Conservation (phyloP, 352 stramenopile genomes). For the Globisporangium okanoganense region DNA sequence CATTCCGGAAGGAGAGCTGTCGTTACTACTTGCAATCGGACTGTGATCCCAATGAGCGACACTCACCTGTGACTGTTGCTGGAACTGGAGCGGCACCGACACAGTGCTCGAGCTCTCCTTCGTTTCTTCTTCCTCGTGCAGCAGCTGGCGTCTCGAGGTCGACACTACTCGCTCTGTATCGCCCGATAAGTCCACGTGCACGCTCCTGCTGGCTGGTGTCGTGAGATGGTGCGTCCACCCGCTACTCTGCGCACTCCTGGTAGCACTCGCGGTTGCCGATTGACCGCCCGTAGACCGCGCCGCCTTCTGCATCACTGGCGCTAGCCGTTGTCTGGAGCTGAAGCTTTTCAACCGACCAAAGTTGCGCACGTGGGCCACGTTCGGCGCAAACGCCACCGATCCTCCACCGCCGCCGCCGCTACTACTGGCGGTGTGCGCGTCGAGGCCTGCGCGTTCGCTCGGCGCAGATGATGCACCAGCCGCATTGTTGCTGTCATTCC, state of each 20-base stretch:
- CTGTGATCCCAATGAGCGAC: neutral
- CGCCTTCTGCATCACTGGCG: neutral
- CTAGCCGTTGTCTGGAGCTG: constrained; percentile 9
- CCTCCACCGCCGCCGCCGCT: neutral
- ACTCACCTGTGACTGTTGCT: constrained; percentile 5
- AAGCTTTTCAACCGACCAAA: constrained; percentile 16
- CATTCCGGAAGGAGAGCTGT: constrained; percentile 3
- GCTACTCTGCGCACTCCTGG: neutral
- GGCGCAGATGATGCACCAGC: neutral
- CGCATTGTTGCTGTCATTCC: neutral
- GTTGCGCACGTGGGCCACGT: constrained; percentile 8
- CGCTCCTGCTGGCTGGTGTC: neutral
- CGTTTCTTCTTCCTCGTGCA: constrained; percentile 13
- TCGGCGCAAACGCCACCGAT: constrained; percentile 6
- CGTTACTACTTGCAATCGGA: constrained; percentile 8
- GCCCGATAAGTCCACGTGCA: neutral
- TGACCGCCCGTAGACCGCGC: neutral
- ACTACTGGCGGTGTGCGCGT: neutral
- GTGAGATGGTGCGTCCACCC: neutral
- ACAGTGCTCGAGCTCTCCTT: constrained; percentile 11
- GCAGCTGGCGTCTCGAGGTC: neutral
- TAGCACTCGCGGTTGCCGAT: no score
- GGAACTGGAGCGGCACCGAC: neutral
- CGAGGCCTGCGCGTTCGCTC: neutral
- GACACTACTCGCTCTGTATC: neutral